Evolutionary conservation across 345 rosid genomes (phyloP).

Genomic region (Mercurialis annua): DNA sequence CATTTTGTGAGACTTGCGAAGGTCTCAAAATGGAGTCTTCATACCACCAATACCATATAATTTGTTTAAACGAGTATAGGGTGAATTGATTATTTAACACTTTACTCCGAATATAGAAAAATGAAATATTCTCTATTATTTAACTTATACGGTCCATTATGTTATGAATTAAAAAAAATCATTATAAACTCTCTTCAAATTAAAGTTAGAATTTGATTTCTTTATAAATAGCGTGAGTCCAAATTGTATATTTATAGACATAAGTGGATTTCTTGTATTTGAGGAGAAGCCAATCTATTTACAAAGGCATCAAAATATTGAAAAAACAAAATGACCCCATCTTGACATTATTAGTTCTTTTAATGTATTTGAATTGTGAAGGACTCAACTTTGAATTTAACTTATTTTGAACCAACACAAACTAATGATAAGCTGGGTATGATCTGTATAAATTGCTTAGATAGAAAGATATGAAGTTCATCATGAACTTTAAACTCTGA

Average conservation of each 20-base stretch:
- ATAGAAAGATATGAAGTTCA: not conserved
- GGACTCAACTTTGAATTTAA: not conserved
- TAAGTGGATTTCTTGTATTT: not conserved
- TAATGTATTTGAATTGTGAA: not conserved
- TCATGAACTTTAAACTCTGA: not conserved
- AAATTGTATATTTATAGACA: slow-evolving; percentile 10
- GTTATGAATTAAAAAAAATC: too few relatives aligned
- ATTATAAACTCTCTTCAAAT: slow-evolving; percentile 20
- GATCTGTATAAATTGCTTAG: not conserved
- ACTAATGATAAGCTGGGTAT: not conserved
- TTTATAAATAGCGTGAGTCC: not conserved
- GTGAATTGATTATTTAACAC: too few relatives aligned
- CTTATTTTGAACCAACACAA: not conserved
- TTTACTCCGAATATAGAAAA: too few relatives aligned
- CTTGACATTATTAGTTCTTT: too few relatives aligned
- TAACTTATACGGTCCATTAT: too few relatives aligned
- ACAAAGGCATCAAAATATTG: not conserved
- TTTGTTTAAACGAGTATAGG: too few relatives aligned
- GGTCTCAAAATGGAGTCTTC: too few relatives aligned
- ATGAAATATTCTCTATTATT: too few relatives aligned
- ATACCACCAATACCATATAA: too few relatives aligned
- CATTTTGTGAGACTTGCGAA: too few relatives aligned
- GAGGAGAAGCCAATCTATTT: not conserved
- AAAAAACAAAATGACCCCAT: not conserved
- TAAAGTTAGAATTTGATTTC: not conserved